phyloP scores from a whole-genome alignment of 192 early-diverging fungal genomes.

The Phlyctochytrium bullatum region DNA sequence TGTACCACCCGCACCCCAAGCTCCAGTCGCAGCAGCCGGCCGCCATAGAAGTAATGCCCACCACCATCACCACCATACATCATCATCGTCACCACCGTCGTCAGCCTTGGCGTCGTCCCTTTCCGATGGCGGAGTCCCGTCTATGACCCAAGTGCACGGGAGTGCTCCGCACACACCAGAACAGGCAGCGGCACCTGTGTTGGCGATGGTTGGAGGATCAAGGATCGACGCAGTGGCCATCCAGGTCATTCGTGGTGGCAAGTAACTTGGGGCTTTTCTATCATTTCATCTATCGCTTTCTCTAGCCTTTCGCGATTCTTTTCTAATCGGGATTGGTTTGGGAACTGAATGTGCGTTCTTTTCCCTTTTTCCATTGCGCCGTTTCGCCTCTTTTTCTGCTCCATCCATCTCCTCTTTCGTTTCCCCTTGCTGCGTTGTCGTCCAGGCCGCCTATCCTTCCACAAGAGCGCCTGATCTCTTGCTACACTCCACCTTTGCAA shows the following conservation, averaged over 20 bases:
- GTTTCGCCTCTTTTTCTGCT: constrained; percentile 1
- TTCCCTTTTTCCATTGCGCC: not conserved
- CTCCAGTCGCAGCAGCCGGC: not conserved
- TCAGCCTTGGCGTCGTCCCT: not conserved
- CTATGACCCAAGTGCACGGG: not conserved
- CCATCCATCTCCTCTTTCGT: too few species aligned
- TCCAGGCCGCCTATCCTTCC: too few species aligned
- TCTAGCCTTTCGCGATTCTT: not conserved
- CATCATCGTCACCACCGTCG: too few species aligned
- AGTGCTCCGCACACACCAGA: not conserved
- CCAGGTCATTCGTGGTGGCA: not conserved
- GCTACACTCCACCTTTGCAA: not conserved
- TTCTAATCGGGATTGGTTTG: not conserved
- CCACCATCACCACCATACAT: too few species aligned
- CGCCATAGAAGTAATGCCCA: too few species aligned
- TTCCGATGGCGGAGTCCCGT: not conserved
- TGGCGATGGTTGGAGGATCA: not conserved
- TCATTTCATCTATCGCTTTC: not conserved
- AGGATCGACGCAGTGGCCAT: not conserved
- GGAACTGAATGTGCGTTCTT: not conserved
- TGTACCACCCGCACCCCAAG: not conserved
- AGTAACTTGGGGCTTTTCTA: not conserved
- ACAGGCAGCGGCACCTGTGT: not conserved
- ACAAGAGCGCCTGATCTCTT: not conserved
- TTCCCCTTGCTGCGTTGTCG: too few species aligned